Base-by-base conservation (phyloP, 1,284 basidiomycete genomes). In the Xerocomus nothofagi region DNA sequence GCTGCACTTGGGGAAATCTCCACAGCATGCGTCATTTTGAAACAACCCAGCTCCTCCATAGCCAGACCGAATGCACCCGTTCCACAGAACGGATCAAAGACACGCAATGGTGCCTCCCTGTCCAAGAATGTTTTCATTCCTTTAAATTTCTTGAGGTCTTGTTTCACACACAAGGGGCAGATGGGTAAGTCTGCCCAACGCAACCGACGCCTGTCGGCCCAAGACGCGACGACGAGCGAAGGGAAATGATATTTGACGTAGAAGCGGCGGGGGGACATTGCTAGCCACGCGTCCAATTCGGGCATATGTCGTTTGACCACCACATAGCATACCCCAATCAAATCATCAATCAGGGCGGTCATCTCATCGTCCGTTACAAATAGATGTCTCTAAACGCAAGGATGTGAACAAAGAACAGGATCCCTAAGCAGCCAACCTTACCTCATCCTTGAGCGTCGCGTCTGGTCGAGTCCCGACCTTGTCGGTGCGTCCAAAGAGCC, bases 1-100 rank as follows among this genome's bases (percentile, higher is more conserved):
- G 83, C 82, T n/a, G 88, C 84, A 58, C 84, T 87, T 0, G 86
- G 84, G 30, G 77, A 72, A 24, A 87, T 81, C 56, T 90, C 87
- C 31, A 88, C 66, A 0, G 82, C 77, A 70, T 87, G 81, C 0
- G 79, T 82, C 3, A 86, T 62, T 52, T 79, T 73, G 44, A 88
- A 56, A 40, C 74, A 76, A 0, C 76, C 71, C 38, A 73, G 71
- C 29, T 77, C 69, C 18, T 76, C 74, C 64, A 88, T 66, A 0
- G 79, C 84, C 20, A 77, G 62, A 37, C 75, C 76, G 58, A 90
- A 85, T 10, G 84, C 81, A 12, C 84, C 84, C 6, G 77, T 75
- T 7, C 87, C 87, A 12, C 73, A 78, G 57, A 87, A 89, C 0
- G 84, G 70, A 65, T 89, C 86, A 21, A 89, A 69, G 1, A 75